A percentile compares a stretch with the other conserved stretches of the same genome.
phyloP scores from a whole-genome alignment of 768 basidiomycete genomes.

The Trametes maxima region DNA sequence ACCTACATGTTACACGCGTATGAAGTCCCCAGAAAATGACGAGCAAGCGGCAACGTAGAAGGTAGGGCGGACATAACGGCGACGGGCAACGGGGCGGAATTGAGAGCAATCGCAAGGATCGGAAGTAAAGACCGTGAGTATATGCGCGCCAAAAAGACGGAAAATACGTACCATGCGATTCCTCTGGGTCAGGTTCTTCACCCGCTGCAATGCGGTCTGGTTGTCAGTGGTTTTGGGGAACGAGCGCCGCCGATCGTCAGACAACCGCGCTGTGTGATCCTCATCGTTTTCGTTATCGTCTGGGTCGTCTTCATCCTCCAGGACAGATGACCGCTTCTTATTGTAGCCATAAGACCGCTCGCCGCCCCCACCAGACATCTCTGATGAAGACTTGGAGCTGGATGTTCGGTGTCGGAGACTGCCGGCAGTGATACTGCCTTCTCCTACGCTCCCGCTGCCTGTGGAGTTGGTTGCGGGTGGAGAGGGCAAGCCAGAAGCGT shows the following conservation, averaged over 20 bases:
- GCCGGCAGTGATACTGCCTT: slow-evolving; percentile 45
- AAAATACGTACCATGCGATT: slow-evolving; percentile 65
- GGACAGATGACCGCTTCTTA: slow-evolving; percentile 29
- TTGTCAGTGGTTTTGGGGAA: slow-evolving; percentile 45
- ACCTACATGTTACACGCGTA: slow-evolving; percentile 43
- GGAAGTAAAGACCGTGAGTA: slow-evolving; percentile 6
- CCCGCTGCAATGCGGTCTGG: slow-evolving; percentile 61
- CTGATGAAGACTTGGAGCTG: slow-evolving; percentile 31
- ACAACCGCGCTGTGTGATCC: slow-evolving; percentile 59
- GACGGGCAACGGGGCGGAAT: not conserved
- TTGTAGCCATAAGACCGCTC: slow-evolving; percentile 35
- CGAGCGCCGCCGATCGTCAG: slow-evolving; percentile 35
- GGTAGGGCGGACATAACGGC: not conserved
- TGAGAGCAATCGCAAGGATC: slow-evolving; percentile 2
- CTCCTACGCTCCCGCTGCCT: slow-evolving; percentile 75
- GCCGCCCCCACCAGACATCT: slow-evolving; percentile 45
- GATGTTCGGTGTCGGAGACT: slow-evolving; percentile 41
- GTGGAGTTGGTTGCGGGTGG: slow-evolving; percentile 87
- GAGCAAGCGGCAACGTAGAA: slow-evolving; percentile 16
- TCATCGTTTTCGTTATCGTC: slow-evolving; percentile 57
- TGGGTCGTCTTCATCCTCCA: slow-evolving; percentile 52
- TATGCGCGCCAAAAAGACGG: slow-evolving; percentile 13
- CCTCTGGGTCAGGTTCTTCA: slow-evolving; percentile 68
- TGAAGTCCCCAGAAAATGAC: slow-evolving; percentile 10
- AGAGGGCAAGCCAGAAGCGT: slow-evolving; percentile 72